Evolutionary conservation across 2,329 filamentous ascomycete genomes (phyloP), one percentile per base, ranked within the genome.

Genomic region (Ilyonectria destructans): DNA sequence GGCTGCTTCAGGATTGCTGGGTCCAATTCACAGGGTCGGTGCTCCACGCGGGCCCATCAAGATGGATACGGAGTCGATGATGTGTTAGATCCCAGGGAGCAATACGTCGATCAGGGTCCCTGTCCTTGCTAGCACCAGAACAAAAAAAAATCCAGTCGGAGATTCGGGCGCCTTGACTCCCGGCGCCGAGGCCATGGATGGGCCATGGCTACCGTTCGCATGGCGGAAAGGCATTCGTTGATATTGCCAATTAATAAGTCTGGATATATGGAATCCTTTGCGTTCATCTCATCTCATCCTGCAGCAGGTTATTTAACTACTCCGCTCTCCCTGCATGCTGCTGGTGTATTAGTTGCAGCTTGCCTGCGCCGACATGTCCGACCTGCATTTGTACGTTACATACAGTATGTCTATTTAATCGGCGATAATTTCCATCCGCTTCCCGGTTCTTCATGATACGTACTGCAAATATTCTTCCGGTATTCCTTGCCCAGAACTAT

Each of bases 1-100:
- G 46, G 49, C 56, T 57, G 55, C 56, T 62, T 62, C 49, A 49
- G 60, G 60, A 62, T 57, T 51, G 31, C 43, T 45, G 46, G 54
- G 29, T 35, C 61, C 61, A 45, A 33, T 52, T 52, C 15, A 3
- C 40, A 43, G 40, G 40, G 40, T 8, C 40, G 15, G 17, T 43
- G 40, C 40, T n/a, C 40, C 15, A 8, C 31, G 31, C 31, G 31
- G 31, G 31, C 40, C 40, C 15, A 43, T 8, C 40, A 43, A 43
- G 40, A 43, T 43, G 40, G 40, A 43, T 43, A n/a, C 40, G 15
- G 15, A 17, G 40, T 43, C 15, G 17, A 40, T 40, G 40, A 43
- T 43, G 40, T 43, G 40, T 43, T 43, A 43, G 15, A n/a, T 8
- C 40, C 15, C 15, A n/a, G 40, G 40, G n/a, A 43, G 40, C 40